Evolutionary conservation across 441 rosid species (phyloP).

Genomic region (Erysimum pusillum): DNA sequence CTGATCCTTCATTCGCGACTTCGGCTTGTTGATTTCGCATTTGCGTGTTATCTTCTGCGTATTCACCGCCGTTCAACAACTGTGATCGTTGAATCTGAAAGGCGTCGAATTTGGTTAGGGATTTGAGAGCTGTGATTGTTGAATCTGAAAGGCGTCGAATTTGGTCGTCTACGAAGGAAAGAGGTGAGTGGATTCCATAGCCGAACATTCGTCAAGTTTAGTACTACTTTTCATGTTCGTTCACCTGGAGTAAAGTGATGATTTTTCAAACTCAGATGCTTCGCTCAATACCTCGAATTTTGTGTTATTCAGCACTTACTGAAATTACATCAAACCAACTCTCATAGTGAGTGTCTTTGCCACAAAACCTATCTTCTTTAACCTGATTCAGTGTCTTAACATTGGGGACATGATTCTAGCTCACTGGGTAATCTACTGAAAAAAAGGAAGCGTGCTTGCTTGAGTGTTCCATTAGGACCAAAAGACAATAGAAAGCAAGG

Average conservation of each 20-base stretch:
- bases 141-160: slow-evolving; percentile 31
- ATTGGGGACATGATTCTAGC: slow-evolving; percentile 77
- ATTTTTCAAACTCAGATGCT: too few species aligned
- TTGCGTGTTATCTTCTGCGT: not conserved
- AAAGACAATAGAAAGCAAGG: slow-evolving; percentile 17
- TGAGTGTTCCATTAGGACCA: slow-evolving; percentile 35
- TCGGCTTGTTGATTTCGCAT: not conserved
- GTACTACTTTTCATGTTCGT: too few species aligned
- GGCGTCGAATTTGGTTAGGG: slow-evolving; percentile 50
- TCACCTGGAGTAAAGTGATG: too few species aligned
- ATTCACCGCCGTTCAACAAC: too few species aligned
- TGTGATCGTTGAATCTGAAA: not conserved
- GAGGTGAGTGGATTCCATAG: too few species aligned
- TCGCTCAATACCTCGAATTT: too few species aligned
- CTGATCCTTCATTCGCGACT: not conserved
- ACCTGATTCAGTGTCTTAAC: not conserved
- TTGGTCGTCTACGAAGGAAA: too few species aligned
- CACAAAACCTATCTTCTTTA: slow-evolving; percentile 27
- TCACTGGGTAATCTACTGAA: slow-evolving; percentile 75
- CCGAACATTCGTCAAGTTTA: too few species aligned
- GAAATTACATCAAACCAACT: slow-evolving; percentile 74
- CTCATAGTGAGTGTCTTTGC: slow-evolving; percentile 68
- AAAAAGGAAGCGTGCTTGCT: slow-evolving; percentile 65
- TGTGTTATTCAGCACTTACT: slow-evolving; percentile 57
- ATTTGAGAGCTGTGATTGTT: slow-evolving; percentile 65